Evolutionary conservation across 768 basidiomycete genomes (phyloP).

Genomic region (Leccinum broughii): DNA sequence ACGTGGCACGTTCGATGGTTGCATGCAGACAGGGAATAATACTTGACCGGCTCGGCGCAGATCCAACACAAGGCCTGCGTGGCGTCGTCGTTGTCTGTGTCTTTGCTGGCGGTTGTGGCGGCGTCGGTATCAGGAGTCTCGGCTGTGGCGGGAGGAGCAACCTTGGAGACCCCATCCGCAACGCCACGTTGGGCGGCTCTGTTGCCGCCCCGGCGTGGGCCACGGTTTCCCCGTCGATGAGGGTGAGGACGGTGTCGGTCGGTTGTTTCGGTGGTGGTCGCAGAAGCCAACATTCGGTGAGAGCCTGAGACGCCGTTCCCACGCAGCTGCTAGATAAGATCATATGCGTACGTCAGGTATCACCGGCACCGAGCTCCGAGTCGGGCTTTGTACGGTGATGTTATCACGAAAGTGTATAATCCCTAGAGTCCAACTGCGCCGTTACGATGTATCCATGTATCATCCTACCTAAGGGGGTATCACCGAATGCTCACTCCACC

Average conservation of each 20-base stretch:
- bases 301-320: not conserved
- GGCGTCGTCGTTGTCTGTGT: constrained; percentile 37
- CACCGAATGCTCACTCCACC: not conserved
- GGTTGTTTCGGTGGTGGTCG: constrained; percentile 19
- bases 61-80: constrained; percentile 70
- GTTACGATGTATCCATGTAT: too few species aligned
- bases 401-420: too few species aligned
- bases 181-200: constrained; percentile 5
- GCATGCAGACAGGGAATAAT: constrained; percentile 85
- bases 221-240: constrained; percentile 19
- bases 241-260: constrained; percentile 1
- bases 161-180: constrained; percentile 1
- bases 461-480: too few species aligned
- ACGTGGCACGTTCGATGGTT: constrained; percentile 96
- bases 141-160: not conserved
- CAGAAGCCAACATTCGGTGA: constrained; percentile 13
- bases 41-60: constrained; percentile 92
- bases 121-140: not conserved
- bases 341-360: too few species aligned
- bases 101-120: constrained; percentile 3
- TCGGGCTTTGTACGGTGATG: too few species aligned
- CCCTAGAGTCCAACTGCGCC: too few species aligned
- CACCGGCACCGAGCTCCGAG: too few species aligned
- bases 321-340: not conserved
- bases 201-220: constrained; percentile 23